These are phyloP conservation scores for Beauveria asiatica DNA, from an alignment of 2,329 filamentous ascomycete species.

Conservation along the genomic window DNA sequence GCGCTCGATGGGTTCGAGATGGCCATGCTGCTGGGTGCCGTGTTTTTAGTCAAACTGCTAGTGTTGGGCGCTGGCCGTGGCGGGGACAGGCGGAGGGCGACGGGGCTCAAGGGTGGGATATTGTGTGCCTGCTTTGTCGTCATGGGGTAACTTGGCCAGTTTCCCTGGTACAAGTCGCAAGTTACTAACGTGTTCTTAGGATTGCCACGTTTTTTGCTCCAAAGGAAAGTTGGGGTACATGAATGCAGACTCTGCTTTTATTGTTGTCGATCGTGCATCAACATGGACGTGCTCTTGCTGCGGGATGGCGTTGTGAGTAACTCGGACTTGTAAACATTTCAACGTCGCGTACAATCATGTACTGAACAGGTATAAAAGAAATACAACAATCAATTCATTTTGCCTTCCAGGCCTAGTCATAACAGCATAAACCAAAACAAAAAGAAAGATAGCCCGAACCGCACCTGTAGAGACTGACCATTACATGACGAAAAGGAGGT, in stretches of 20 bases:
- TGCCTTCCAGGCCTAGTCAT: conserved; percentile 1
- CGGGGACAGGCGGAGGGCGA: conserved; percentile 48
- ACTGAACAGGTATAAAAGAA: not conserved
- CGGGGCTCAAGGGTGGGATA: conserved; percentile 44
- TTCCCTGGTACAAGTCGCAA: too few relatives aligned
- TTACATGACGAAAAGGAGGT: conserved; percentile 60
- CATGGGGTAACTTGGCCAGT: conserved; percentile 27
- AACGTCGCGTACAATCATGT: not conserved
- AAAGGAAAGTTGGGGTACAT: not conserved
- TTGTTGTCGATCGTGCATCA: not conserved
- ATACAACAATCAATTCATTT: not conserved
- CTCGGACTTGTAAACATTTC: not conserved
- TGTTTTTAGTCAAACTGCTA: conserved; percentile 67
- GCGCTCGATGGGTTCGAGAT: conserved; percentile 72
- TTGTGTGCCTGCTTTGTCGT: conserved; percentile 47
- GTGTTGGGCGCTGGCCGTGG: conserved; percentile 31
- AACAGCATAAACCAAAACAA: not conserved
- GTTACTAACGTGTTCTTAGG: not conserved
- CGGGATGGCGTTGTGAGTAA: not conserved
- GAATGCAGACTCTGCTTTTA: not conserved
- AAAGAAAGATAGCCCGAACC: not conserved
- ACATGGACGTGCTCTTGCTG: not conserved
- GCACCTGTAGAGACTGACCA: not conserved
- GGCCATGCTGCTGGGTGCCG: conserved; percentile 60
- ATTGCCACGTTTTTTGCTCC: not conserved